These are phyloP conservation scores for Rhododendron mucronatum DNA, from an alignment of 148 eudicot genomes.

Conservation along the genomic window DNA sequence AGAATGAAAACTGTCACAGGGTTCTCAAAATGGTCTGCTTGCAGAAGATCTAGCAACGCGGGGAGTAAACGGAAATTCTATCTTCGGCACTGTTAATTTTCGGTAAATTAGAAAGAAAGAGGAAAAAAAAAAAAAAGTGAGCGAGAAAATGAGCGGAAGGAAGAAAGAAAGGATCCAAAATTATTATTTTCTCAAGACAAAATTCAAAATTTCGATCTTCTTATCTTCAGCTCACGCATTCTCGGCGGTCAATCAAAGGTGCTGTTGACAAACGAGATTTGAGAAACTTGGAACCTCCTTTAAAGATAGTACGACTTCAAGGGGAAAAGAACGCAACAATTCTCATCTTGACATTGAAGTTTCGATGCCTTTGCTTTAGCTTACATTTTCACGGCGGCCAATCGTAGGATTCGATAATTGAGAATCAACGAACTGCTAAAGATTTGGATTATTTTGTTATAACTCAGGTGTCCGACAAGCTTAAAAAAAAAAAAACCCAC, in stretches of 20 bases:
- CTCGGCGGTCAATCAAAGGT: background rate
- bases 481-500: background rate
- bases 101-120: no score
- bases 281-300: background rate
- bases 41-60: constrained; percentile 6
- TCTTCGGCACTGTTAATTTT: background rate
- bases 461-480: no score
- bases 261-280: background rate
- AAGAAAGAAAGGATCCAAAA: background rate
- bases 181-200: background rate
- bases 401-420: background rate
- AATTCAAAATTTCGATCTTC: background rate
- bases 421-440: background rate
- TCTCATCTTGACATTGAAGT: background rate
- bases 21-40: background rate
- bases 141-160: background rate
- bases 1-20: background rate
- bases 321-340: background rate
- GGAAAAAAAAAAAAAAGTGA: no score
- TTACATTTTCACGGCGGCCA: background rate
- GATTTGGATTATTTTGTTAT: no score
- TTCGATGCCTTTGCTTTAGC: background rate
- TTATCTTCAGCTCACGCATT: background rate
- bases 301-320: background rate
- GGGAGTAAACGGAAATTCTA: background rate